Conservation (phyloP, 2,329 filamentous ascomycete genomes). For the Botrytis tulipae region DNA sequence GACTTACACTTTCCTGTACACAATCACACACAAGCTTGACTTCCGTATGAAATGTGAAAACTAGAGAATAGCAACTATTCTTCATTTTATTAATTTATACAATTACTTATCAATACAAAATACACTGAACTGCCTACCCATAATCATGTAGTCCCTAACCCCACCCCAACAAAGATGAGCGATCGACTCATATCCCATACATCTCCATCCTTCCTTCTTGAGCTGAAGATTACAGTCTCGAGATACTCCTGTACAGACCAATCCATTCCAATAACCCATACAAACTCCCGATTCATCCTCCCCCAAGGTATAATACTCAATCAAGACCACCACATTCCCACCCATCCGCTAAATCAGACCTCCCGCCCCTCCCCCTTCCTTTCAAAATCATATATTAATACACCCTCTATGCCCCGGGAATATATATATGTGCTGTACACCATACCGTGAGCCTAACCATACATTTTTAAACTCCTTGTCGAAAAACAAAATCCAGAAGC, state of each 20-base stretch:
- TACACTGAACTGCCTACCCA: background rate
- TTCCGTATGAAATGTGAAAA: background rate
- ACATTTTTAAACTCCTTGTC: conserved; percentile 5
- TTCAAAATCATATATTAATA: background rate
- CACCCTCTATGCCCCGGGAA: background rate
- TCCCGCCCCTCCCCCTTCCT: background rate
- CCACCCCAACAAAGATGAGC: background rate
- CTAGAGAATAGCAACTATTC: background rate
- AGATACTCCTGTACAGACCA: background rate
- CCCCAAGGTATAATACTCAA: background rate
- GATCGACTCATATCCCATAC: background rate
- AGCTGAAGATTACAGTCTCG: background rate
- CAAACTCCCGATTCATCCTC: background rate
- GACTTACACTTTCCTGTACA: background rate
- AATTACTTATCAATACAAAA: background rate
- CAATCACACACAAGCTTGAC: background rate
- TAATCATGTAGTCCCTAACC: background rate
- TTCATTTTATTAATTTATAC: background rate
- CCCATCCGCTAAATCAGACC: background rate
- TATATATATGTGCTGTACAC: background rate
- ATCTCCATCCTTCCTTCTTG: background rate
- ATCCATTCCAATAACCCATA: background rate
- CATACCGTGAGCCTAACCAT: background rate
- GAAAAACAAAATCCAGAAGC: background rate
- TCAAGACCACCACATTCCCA: background rate